These are phyloP conservation scores for Amanita molliuscula DNA, from an alignment of 768 basidiomycete species.

Conservation along the genomic window DNA sequence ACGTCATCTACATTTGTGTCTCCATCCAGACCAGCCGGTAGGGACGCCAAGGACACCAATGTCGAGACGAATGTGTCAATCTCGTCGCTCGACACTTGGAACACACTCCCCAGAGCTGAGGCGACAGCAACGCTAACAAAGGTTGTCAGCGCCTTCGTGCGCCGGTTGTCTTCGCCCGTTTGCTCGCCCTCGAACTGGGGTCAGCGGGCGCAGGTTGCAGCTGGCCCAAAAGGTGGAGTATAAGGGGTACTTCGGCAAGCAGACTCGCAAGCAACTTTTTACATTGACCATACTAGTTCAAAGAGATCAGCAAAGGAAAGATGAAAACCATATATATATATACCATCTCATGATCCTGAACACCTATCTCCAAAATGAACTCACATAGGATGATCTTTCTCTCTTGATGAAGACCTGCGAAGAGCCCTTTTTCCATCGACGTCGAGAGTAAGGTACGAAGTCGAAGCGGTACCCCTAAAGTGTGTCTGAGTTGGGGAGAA, in stretches of 20 bases:
- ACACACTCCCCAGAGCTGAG: slow-evolving; percentile 8
- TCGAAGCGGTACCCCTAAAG: slow-evolving; percentile 28
- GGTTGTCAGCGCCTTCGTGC: slow-evolving; percentile 57
- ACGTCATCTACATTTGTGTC: slow-evolving; percentile 35
- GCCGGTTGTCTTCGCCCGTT: slow-evolving; percentile 57
- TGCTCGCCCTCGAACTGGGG: slow-evolving; percentile 39
- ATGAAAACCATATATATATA: slow-evolving; percentile 11
- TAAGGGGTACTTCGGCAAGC: slow-evolving; percentile 39
- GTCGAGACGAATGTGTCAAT: slow-evolving; percentile 34
- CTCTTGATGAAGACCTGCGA: slow-evolving; percentile 37
- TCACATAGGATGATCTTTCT: slow-evolving; percentile 47
- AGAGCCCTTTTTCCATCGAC: slow-evolving; percentile 45
- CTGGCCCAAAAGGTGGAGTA: slow-evolving; percentile 38
- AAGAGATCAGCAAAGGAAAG: slow-evolving; percentile 24
- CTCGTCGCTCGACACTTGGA: slow-evolving; percentile 11
- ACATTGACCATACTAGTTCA: slow-evolving; percentile 16
- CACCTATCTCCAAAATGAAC: slow-evolving; percentile 43
- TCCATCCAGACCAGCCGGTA: slow-evolving; percentile 17
- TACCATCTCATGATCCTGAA: slow-evolving; percentile 38
- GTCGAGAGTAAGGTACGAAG: slow-evolving; percentile 31
- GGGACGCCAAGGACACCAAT: slow-evolving; percentile 36
- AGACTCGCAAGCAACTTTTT: slow-evolving; percentile 40
- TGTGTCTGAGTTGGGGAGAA: not conserved
- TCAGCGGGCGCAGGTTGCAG: slow-evolving; percentile 37
- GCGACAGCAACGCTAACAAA: slow-evolving; percentile 51